These are phyloP conservation scores for Artomyces pyxidatus DNA, from an alignment of 768 basidiomycete genomes.

Conservation along the genomic window DNA sequence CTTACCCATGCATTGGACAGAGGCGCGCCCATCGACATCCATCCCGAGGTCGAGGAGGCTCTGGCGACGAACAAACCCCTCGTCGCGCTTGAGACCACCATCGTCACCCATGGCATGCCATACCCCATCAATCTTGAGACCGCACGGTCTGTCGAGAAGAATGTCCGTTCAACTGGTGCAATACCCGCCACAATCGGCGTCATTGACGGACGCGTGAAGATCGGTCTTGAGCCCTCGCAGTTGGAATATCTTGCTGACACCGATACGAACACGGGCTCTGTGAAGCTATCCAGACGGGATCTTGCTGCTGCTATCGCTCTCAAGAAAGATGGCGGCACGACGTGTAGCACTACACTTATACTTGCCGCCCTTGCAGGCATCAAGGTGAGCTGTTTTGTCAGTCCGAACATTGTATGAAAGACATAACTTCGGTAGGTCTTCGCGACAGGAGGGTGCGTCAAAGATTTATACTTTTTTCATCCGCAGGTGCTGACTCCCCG, in stretches of 20 bases:
- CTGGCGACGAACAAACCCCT: constrained; percentile 56
- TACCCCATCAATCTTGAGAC: constrained; percentile 70
- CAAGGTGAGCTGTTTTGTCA: constrained; percentile 40
- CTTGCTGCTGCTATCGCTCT: constrained; percentile 66
- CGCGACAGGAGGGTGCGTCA: constrained; percentile 80
- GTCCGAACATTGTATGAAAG: constrained; percentile 11
- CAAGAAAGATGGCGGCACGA: constrained; percentile 68
- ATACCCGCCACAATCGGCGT: constrained; percentile 89
- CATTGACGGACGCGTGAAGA: constrained; percentile 74
- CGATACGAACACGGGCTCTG: constrained; percentile 29
- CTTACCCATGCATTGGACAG: constrained; percentile 17
- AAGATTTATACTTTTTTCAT: neutral
- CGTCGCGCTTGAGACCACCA: constrained; percentile 87
- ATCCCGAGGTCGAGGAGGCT: constrained; percentile 81
- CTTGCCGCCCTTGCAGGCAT: constrained; percentile 81
- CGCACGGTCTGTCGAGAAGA: constrained; percentile 60
- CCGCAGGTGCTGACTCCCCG: constrained; percentile 7
- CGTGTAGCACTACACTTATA: constrained; percentile 66
- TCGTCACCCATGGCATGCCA: constrained; percentile 91
- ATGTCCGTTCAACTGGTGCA: constrained; percentile 68
- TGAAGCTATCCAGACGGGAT: constrained; percentile 76
- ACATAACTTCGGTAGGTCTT: constrained; percentile 49
- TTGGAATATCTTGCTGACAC: constrained; percentile 61
- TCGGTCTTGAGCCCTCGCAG: constrained; percentile 64
- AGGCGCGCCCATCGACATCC: constrained; percentile 47